Conservation (phyloP, 768 basidiomycete species). For the Pleurotus citrinopileatus region DNA sequence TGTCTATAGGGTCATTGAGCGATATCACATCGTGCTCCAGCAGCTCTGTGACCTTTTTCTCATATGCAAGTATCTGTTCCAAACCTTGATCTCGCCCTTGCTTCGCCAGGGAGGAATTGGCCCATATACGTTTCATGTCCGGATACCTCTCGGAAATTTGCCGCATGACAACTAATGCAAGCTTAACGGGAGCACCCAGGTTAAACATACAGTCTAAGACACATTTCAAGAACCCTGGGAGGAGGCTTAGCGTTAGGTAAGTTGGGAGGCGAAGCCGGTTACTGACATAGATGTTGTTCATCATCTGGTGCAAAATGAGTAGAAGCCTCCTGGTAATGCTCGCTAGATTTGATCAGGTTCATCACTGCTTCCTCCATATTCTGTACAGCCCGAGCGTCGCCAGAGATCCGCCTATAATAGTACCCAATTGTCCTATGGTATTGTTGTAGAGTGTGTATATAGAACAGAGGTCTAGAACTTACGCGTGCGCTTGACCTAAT, state of each 20-base stretch:
- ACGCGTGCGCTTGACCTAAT: slow-evolving; percentile 34
- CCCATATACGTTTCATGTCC: slow-evolving; percentile 23
- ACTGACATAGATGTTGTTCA: slow-evolving; percentile 25
- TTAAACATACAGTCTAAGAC: slow-evolving; percentile 30
- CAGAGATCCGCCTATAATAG: slow-evolving; percentile 23
- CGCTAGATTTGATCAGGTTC: slow-evolving; percentile 20
- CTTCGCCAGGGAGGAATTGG: slow-evolving; percentile 13
- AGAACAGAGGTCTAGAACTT: slow-evolving; percentile 12
- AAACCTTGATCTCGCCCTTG: background rate
- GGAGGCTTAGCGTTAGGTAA: background rate
- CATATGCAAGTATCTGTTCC: background rate
- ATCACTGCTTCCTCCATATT: slow-evolving; percentile 13
- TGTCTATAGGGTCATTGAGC: background rate
- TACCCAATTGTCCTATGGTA: slow-evolving; percentile 27
- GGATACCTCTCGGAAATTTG: slow-evolving; percentile 19
- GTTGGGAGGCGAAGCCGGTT: background rate
- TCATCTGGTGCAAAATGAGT: slow-evolving; percentile 33
- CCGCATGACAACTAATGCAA: slow-evolving; percentile 20
- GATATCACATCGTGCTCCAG: background rate
- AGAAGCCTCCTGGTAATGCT: slow-evolving; percentile 30
- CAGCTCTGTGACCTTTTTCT: background rate
- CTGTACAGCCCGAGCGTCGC: slow-evolving; percentile 10
- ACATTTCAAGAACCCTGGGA: slow-evolving; percentile 23
- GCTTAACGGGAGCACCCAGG: slow-evolving; percentile 18
- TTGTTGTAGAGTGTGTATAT: slow-evolving; percentile 12